Conservation (phyloP, 2,329 filamentous ascomycete genomes). For the Aureobasidium sp. region DNA sequence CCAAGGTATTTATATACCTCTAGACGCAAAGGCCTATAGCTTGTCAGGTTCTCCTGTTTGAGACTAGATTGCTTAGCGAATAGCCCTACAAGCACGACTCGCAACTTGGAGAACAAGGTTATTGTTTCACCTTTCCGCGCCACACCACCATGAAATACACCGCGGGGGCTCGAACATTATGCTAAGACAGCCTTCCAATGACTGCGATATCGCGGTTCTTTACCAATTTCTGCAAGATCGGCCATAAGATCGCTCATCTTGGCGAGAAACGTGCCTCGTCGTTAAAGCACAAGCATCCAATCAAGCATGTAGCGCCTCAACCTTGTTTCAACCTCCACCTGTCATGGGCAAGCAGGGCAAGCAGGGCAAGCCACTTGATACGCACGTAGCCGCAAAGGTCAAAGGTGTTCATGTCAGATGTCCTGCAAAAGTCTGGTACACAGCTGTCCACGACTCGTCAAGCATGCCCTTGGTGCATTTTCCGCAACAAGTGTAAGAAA, state of each 20-base stretch:
- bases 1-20: neutral
- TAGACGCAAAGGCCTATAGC: neutral
- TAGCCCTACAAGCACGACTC: neutral
- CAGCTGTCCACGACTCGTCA: neutral
- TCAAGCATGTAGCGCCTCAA: neutral
- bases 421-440: neutral
- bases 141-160: neutral
- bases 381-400: neutral
- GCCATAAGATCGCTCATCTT: neutral
- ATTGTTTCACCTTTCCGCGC: neutral
- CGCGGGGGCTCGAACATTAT: neutral
- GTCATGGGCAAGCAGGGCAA: neutral
- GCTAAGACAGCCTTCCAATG: neutral
- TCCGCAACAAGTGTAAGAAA: neutral
- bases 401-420: neutral
- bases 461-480: neutral
- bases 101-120: neutral
- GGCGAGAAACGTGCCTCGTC: neutral
- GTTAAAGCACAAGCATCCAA: neutral
- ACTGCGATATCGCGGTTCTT: neutral
- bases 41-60: too few species aligned
- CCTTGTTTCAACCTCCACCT: constrained; percentile 1
- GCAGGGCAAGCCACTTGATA: neutral
- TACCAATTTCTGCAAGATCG: neutral
- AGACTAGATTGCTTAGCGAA: neutral